Conservation (phyloP, 2,329 filamentous ascomycete species). For the Verticillium dahliae region DNA sequence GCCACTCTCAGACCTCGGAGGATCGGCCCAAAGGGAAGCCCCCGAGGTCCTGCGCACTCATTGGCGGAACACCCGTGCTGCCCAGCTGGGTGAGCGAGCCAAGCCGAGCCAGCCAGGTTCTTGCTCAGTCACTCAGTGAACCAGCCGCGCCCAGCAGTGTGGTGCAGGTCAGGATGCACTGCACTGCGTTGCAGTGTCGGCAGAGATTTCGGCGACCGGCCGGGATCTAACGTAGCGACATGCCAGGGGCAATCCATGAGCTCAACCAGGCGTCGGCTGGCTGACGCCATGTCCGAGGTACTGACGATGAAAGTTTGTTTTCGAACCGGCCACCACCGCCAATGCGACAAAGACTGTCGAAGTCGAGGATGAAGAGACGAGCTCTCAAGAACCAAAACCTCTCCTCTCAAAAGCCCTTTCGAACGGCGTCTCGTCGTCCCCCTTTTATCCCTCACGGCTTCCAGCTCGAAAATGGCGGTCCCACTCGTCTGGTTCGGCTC, state of each 20-base stretch:
- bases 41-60: neutral
- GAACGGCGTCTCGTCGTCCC: neutral
- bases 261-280: neutral
- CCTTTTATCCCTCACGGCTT: slow-evolving; percentile 3
- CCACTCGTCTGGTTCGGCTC: slow-evolving; percentile 1
- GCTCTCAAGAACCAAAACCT: neutral
- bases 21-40: neutral
- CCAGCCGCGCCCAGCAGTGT: neutral
- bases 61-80: neutral
- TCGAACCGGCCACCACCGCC: neutral
- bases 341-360: neutral
- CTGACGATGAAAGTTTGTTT: neutral
- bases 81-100: neutral
- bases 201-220: neutral
- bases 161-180: neutral
- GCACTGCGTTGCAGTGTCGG: neutral
- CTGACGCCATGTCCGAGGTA: neutral
- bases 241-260: neutral
- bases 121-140: neutral
- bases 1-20: neutral
- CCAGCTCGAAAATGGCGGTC: neutral
- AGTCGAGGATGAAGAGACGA: neutral
- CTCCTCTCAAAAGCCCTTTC: neutral
- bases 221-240: neutral
- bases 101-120: neutral